Evolutionary conservation across 257 asterid species (phyloP).

Genomic region (Penstemon barbatus): DNA sequence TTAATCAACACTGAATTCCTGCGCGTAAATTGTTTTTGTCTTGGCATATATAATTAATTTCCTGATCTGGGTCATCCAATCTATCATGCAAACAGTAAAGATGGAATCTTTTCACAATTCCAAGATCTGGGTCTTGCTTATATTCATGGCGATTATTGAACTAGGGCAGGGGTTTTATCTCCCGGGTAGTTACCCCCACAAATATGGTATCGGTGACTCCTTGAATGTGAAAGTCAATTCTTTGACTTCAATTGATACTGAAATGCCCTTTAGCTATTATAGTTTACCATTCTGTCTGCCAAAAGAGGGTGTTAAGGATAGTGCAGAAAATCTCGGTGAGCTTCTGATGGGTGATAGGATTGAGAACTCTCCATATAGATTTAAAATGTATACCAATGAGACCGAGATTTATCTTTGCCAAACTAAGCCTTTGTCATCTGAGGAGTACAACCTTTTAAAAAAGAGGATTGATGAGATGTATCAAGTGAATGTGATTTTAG

Average conservation of each 20-base stretch:
- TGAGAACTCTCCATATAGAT: slow-evolving; percentile 84
- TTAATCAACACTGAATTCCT: slow-evolving; percentile 23
- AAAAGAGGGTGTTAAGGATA: slow-evolving; percentile 73
- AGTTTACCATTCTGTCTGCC: slow-evolving; percentile 82
- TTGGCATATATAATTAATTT: slow-evolving; percentile 30
- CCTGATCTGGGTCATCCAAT: slow-evolving; percentile 58
- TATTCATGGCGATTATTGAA: slow-evolving; percentile 36
- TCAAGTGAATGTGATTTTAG: slow-evolving; percentile 80
- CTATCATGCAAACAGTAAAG: slow-evolving; percentile 42
- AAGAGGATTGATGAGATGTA: slow-evolving; percentile 89
- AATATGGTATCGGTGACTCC: slow-evolving; percentile 65
- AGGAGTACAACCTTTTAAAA: slow-evolving; percentile 71
- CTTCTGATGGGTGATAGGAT: slow-evolving; percentile 93
- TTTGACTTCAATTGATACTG: slow-evolving; percentile 83
- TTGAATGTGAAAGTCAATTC: slow-evolving; percentile 87
- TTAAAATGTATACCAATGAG: slow-evolving; percentile 78
- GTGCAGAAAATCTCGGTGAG: slow-evolving; percentile 92
- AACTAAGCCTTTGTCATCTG: slow-evolving; percentile 62
- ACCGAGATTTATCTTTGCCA: slow-evolving; percentile 67
- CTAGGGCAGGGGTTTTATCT: slow-evolving; percentile 78
- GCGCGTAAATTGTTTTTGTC: slow-evolving; percentile 20
- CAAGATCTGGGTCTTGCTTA: slow-evolving; percentile 64
- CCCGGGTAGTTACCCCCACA: slow-evolving; percentile 90
- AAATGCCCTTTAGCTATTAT: slow-evolving; percentile 77
- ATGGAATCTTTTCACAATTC: slow-evolving; percentile 53